Conservation (phyloP, 345 rosid genomes). For the Syzygium oleosum region DNA sequence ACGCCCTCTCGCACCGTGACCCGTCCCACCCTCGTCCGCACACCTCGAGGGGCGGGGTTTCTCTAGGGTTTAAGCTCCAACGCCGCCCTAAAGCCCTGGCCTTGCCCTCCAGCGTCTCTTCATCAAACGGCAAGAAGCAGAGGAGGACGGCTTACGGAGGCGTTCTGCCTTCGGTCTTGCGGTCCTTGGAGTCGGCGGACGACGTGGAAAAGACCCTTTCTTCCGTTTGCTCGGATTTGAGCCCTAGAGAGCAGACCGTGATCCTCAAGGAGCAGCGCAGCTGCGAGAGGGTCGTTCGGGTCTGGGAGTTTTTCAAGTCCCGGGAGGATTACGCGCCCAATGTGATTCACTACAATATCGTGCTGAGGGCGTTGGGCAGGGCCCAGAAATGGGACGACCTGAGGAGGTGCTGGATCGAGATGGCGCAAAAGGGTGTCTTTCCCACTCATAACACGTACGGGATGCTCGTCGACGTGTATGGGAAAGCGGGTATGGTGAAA, state of each 20-base stretch:
- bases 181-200: conserved; percentile 43
- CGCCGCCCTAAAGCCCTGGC: conserved; percentile 32
- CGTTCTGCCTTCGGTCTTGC: conserved; percentile 49
- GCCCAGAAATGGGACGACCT: conserved; percentile 85
- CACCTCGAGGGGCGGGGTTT: conserved; percentile 8
- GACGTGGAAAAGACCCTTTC: conserved; percentile 49
- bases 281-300: conserved; percentile 49
- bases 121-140: conserved; percentile 25
- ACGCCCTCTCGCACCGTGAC: conserved; percentile 17
- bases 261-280: conserved; percentile 61
- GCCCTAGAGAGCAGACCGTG: conserved; percentile 76
- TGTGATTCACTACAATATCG: conserved; percentile 77
- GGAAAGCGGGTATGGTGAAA: conserved; percentile 69
- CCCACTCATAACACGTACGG: conserved; percentile 74
- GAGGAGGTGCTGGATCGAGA: conserved; percentile 74
- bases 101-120: conserved; percentile 26
- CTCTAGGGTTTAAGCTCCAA: conserved; percentile 36
- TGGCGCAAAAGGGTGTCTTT: conserved; percentile 63
- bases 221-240: conserved; percentile 41
- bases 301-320: conserved; percentile 65
- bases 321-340: conserved; percentile 54
- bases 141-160: conserved; percentile 43
- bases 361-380: conserved; percentile 70
- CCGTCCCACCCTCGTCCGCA: conserved; percentile 6
- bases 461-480: conserved; percentile 89